phyloP scores from a whole-genome alignment of 306 rosid species.

The Morella rubra region DNA sequence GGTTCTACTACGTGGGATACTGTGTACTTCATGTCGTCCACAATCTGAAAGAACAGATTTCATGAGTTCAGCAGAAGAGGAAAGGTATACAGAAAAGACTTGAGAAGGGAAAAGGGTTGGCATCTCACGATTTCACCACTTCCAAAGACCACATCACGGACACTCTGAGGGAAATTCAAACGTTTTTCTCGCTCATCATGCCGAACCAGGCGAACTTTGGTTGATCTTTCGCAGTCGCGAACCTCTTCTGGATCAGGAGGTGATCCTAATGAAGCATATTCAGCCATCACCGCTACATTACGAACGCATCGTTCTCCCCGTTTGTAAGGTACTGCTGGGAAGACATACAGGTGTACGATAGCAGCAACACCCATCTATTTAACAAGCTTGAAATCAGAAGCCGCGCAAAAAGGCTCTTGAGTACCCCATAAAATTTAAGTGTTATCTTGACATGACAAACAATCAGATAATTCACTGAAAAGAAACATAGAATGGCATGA shows the following conservation, averaged over 20 bases:
- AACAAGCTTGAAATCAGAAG: conserved; percentile 32
- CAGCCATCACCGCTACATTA: conserved; percentile 84
- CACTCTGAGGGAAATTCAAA: conserved; percentile 78
- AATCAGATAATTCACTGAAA: conserved; percentile 4
- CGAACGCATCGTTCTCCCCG: conserved; percentile 98
- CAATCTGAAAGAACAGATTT: conserved; percentile 58
- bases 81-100: background rate
- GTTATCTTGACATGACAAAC: conserved; percentile 5
- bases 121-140: conserved; percentile 92
- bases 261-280: conserved; percentile 83
- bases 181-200: conserved; percentile 66
- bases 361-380: conserved; percentile 98
- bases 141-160: conserved; percentile 89
- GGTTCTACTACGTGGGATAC: conserved; percentile 95
- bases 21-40: conserved; percentile 95
- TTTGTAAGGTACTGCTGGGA: conserved; percentile 93
- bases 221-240: conserved; percentile 72
- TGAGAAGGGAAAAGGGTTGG: conserved; percentile 18
- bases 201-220: conserved; percentile 54
- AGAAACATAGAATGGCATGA: background rate
- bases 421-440: conserved; percentile 20
- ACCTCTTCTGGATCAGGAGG: conserved; percentile 97
- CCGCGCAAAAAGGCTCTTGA: conserved; percentile 19
- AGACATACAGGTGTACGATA: conserved; percentile 86
- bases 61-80: conserved; percentile 17